phyloP scores from a whole-genome alignment of 176 grass and related monocot species.

The Leersia perrieri region DNA sequence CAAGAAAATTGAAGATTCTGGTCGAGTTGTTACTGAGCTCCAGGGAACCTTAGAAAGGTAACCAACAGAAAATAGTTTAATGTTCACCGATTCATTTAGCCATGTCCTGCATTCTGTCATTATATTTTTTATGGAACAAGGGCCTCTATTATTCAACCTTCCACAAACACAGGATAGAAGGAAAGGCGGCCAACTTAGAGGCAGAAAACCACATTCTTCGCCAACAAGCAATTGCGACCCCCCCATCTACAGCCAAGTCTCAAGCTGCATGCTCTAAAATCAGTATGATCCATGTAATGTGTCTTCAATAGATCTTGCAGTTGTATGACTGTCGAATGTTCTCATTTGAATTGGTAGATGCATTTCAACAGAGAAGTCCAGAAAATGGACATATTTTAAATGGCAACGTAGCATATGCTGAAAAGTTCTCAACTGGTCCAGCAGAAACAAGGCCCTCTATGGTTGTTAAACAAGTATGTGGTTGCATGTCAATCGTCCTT shows the following conservation, averaged over 20 bases:
- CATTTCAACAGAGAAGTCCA: conserved; percentile 63
- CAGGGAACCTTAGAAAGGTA: conserved; percentile 57
- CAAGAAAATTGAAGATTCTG: conserved; percentile 54
- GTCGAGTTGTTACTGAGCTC: conserved; percentile 41
- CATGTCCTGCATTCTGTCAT: neutral
- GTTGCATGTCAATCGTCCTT: conserved; percentile 8
- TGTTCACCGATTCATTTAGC: conserved; percentile 3
- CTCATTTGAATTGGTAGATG: conserved; percentile 40
- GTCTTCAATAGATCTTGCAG: conserved; percentile 36
- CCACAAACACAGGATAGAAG: conserved; percentile 52
- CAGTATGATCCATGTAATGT: conserved; percentile 61
- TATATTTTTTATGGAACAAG: conserved; percentile 10
- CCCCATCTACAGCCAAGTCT: conserved; percentile 60
- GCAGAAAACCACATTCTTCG: conserved; percentile 66
- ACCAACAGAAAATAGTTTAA: neutral
- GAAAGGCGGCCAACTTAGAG: conserved; percentile 54
- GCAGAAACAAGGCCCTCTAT: conserved; percentile 42
- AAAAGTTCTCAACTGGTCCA: conserved; percentile 27
- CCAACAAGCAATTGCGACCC: conserved; percentile 55
- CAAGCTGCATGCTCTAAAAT: conserved; percentile 58
- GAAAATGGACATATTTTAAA: conserved; percentile 74
- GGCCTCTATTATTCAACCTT: neutral
- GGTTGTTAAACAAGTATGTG: conserved; percentile 43
- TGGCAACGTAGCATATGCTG: conserved; percentile 57
- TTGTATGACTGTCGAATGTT: conserved; percentile 31